phyloP scores from a whole-genome alignment of 371 early-diverging fungal genomes.

The Mortierella sp. region DNA sequence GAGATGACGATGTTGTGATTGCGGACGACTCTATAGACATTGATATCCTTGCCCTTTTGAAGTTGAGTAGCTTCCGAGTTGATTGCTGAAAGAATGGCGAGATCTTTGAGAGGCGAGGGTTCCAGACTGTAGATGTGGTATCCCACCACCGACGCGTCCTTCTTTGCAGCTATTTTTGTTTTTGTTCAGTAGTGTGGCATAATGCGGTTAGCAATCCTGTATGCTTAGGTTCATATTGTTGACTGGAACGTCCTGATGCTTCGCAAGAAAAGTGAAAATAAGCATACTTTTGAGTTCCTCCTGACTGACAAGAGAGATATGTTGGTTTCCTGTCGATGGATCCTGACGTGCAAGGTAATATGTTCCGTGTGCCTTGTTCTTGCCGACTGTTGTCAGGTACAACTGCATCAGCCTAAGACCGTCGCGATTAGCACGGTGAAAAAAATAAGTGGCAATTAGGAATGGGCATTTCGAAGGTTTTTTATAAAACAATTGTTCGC shows the following conservation, averaged over 20 bases:
- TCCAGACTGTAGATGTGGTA: conserved; percentile 56
- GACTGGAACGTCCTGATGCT: no score
- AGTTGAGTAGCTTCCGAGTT: conserved; percentile 45
- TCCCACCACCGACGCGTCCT: conserved; percentile 33
- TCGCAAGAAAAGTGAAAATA: no score
- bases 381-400: conserved; percentile 34
- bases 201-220: not conserved
- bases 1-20: conserved; percentile 30
- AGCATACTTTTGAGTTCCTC: conserved; percentile 30
- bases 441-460: not conserved
- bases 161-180: conserved; percentile 18
- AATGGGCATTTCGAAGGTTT: not conserved
- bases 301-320: conserved; percentile 39
- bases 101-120: conserved; percentile 46
- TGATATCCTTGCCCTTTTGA: conserved; percentile 54
- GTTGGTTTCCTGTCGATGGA: conserved; percentile 33
- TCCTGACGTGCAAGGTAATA: conserved; percentile 49
- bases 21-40: conserved; percentile 31
- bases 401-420: conserved; percentile 38
- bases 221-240: no score
- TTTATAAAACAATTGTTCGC: not conserved
- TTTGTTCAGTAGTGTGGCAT: not conserved
- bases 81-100: conserved; percentile 32
- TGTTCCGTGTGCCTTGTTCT: conserved; percentile 42
- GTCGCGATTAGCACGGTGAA: not conserved